These are phyloP conservation scores for Inga laurina DNA, from an alignment of 306 rosid genomes.

Conservation along the genomic window DNA sequence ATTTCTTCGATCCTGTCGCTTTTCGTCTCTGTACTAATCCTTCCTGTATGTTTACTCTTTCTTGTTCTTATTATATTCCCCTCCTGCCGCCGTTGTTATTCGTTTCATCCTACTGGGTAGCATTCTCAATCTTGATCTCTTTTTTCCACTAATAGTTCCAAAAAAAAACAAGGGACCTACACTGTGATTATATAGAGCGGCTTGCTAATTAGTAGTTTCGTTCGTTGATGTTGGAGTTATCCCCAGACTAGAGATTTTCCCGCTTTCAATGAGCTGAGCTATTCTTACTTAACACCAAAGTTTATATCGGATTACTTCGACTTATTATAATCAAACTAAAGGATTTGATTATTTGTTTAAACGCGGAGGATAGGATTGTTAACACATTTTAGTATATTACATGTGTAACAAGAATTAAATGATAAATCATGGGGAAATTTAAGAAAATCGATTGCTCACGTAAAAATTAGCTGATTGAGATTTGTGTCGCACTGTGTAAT, in stretches of 20 bases:
- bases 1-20: conserved; percentile 67
- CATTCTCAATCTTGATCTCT: not conserved
- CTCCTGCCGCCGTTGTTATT: not conserved
- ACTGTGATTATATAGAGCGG: not conserved
- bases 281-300: not conserved
- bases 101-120: not conserved
- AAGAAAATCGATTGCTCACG: not conserved
- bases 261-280: not conserved
- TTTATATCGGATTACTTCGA: not conserved
- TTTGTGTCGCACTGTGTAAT: not conserved
- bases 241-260: not conserved
- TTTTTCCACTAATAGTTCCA: not conserved
- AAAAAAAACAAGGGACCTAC: not conserved
- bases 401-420: not conserved
- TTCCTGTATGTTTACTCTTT: conserved; percentile 56
- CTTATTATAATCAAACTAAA: not conserved
- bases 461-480: not conserved
- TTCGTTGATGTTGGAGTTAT: not conserved
- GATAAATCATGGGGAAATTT: not conserved
- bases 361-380: not conserved
- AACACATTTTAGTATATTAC: not conserved
- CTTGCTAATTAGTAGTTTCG: not conserved
- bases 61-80: not conserved
- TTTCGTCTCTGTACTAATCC: conserved; percentile 50
- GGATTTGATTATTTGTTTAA: not conserved